These are phyloP conservation scores for Pythium oligandrum DNA, from an alignment of 352 stramenopile genomes.

Conservation along the genomic window DNA sequence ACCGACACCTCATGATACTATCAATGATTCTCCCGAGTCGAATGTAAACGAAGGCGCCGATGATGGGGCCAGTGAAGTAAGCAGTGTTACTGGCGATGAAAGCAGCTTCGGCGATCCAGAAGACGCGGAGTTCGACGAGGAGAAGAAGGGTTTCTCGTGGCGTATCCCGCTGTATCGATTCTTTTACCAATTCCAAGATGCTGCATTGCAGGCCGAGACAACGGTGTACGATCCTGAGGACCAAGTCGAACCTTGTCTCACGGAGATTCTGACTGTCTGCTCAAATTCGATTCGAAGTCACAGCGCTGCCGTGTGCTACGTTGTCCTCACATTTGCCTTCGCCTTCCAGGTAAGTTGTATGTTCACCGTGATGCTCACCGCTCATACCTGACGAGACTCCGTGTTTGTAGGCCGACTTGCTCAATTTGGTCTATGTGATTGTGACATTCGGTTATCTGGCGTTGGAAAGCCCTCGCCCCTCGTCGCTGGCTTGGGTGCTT, in stretches of 20 bases:
- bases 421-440: conserved; percentile 79
- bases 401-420: conserved; percentile 48
- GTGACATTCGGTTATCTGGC: conserved; percentile 64
- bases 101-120: conserved; percentile 75
- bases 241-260: conserved; percentile 54
- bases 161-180: conserved; percentile 60
- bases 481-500: conserved; percentile 54
- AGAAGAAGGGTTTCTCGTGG: conserved; percentile 33
- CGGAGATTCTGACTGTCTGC: conserved; percentile 49
- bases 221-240: conserved; percentile 76
- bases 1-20: conserved; percentile 39
- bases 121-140: conserved; percentile 71
- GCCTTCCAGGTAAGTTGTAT: conserved; percentile 48
- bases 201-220: conserved; percentile 62
- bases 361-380: too few species aligned
- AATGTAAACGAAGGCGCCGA: conserved; percentile 35
- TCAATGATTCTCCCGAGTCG: background rate
- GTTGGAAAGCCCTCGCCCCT: conserved; percentile 69
- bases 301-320: conserved; percentile 56
- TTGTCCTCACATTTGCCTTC: conserved; percentile 63
- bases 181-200: conserved; percentile 69
- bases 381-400: too few species aligned
- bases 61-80: conserved; percentile 77
- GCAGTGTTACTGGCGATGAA: conserved; percentile 80
- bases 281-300: conserved; percentile 68